Base-by-base conservation (phyloP, 352 stramenopile species). In the Phytophthora cajani region DNA sequence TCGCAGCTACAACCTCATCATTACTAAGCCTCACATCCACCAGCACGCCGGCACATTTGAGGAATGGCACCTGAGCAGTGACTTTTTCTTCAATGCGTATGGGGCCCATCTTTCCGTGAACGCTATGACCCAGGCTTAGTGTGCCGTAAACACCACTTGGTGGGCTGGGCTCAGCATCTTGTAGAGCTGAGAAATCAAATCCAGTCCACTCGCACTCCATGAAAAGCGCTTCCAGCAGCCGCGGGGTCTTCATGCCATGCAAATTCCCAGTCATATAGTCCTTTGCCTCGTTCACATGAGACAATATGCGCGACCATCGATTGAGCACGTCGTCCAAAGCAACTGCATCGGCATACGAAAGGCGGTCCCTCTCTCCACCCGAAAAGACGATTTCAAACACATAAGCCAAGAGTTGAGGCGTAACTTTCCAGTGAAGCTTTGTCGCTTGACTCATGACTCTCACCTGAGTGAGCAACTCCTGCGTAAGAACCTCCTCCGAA, bases 121-220 rank as follows among this genome's bases (percentile, higher is more conserved):
- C 27, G 10, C 60, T 23, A 23, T 21, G 32, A 19, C 60, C 19
- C 9, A 12, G 16, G 9, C 6, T 55, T 30, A 23, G 40, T 44
- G 32, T 36, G 36, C 25, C 25, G 6, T 6, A 7, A 59, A 44
- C 2, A 2, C 10, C 25, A 54, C 10, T 49, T 11, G n/a, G 50
- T 5, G 54, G 32, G 51, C 17, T 71, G 12, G 21, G 14, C 17
- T 10, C n/a, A 52, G 12, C 32, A 16, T 36, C 65, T 3, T 52
- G 3, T 36, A 77, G 19, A 7, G 64, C 65, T 8, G 59, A 68
- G 16, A 82, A 75, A 44, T 91, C 82, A 30, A 88, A 87, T 6
- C 82, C 85, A 8, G 75, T 90, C 85, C 85, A 93, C 36, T 93
- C 79, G 40, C 85, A 93, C 32, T 88, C 75, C 2, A 72, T 81